Conservation (phyloP, 768 basidiomycete genomes). For the Kwoniella dejecticola region DNA sequence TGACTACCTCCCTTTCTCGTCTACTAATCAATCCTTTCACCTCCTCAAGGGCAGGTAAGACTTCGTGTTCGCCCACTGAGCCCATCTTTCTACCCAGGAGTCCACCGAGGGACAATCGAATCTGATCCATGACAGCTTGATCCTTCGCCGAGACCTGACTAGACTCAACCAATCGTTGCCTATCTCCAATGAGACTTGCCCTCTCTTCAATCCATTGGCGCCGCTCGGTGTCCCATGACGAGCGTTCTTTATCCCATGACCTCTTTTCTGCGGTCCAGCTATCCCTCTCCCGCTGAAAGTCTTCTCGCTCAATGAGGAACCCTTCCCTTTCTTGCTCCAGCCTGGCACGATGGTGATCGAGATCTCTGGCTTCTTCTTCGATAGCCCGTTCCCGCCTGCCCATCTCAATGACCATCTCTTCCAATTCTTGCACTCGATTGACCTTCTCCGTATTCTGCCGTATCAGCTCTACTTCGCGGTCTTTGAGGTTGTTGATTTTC, state of each 20-base stretch:
- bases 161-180: slow-evolving; percentile 22
- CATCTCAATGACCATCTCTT: slow-evolving; percentile 48
- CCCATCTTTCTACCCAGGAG: slow-evolving; percentile 29
- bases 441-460: slow-evolving; percentile 30
- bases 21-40: slow-evolving; percentile 34
- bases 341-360: slow-evolving; percentile 22
- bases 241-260: slow-evolving; percentile 26
- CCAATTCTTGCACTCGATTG: slow-evolving; percentile 34
- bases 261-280: slow-evolving; percentile 30
- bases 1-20: slow-evolving; percentile 45
- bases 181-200: slow-evolving; percentile 23
- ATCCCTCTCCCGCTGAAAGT: slow-evolving; percentile 32
- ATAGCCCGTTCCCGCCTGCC: slow-evolving; percentile 42
- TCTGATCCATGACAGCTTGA: slow-evolving; percentile 32
- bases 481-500: slow-evolving; percentile 28
- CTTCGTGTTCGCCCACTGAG: slow-evolving; percentile 31
- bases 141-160: slow-evolving; percentile 32
- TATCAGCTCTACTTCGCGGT: slow-evolving; percentile 38
- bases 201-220: slow-evolving; percentile 27
- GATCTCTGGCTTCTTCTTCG: slow-evolving; percentile 36
- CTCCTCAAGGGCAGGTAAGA: slow-evolving; percentile 39
- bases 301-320: slow-evolving; percentile 30
- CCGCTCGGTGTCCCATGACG: slow-evolving; percentile 20
- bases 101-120: slow-evolving; percentile 29
- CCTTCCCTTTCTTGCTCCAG: slow-evolving; percentile 20